phyloP scores from a whole-genome alignment of 2,329 filamentous ascomycete genomes.

The Penicillium olsonii region DNA sequence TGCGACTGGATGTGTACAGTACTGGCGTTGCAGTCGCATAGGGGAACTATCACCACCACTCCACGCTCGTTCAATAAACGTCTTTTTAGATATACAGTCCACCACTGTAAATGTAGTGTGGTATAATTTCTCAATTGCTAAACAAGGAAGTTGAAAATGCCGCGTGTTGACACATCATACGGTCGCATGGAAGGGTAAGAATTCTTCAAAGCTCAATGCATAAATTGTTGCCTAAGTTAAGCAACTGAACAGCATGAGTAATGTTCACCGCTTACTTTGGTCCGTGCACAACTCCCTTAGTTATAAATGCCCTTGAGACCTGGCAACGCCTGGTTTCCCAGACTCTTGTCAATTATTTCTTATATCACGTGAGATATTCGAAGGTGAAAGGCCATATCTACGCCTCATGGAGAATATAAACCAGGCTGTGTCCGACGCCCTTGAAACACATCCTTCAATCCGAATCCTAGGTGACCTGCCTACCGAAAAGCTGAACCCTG shows the following conservation, averaged over 20 bases:
- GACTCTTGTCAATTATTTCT: background rate
- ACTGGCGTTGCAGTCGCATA: too few species aligned
- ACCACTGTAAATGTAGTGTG: too few species aligned
- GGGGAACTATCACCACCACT: too few species aligned
- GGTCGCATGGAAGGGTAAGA: too few species aligned
- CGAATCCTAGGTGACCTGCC: slow-evolving; percentile 4
- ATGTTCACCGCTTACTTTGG: background rate
- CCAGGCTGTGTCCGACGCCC: background rate
- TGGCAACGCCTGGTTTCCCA: background rate
- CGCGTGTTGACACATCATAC: too few species aligned
- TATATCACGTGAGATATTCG: background rate
- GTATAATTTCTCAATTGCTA: too few species aligned
- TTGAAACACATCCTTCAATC: slow-evolving; percentile 1
- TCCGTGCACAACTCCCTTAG: background rate
- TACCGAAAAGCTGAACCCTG: background rate
- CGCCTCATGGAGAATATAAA: slow-evolving; percentile 4
- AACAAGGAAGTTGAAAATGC: too few species aligned
- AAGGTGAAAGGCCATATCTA: background rate
- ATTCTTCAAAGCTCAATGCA: too few species aligned
- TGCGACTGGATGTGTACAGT: too few species aligned
- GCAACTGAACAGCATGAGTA: background rate
- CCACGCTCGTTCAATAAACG: too few species aligned
- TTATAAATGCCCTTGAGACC: background rate
- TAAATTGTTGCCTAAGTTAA: too few species aligned
- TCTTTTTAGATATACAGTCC: too few species aligned